These are phyloP conservation scores for Mucor racemosus DNA, from an alignment of 371 early-diverging fungal genomes.

Conservation along the genomic window DNA sequence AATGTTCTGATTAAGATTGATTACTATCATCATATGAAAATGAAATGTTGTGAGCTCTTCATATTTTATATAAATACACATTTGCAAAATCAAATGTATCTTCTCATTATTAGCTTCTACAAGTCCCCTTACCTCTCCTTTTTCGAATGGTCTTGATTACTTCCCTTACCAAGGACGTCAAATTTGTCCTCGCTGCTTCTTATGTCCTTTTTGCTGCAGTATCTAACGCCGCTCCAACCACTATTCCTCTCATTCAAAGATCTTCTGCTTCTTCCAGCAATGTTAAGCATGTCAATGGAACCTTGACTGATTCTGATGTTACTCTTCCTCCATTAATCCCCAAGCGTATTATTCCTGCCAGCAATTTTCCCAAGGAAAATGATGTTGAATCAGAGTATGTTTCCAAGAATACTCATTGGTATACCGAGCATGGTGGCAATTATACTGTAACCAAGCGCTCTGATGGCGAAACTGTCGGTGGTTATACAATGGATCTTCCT, in stretches of 20 bases:
- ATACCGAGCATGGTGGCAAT: conserved; percentile 5
- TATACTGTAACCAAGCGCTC: conserved; percentile 3
- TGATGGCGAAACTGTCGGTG: conserved; percentile 8
- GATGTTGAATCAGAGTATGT: conserved; percentile 8
- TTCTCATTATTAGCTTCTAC: background rate
- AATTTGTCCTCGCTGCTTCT: conserved; percentile 1
- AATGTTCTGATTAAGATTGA: no score
- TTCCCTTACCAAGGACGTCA: conserved; percentile 12
- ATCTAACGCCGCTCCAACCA: conserved; percentile 16
- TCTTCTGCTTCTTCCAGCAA: background rate
- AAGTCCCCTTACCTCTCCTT: background rate
- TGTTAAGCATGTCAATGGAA: background rate
- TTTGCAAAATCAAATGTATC: background rate
- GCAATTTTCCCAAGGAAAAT: background rate
- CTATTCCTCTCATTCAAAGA: background rate
- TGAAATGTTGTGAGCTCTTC: background rate
- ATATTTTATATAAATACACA: background rate
- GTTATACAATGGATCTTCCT: conserved; percentile 22
- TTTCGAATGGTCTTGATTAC: conserved; percentile 18
- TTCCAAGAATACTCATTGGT: conserved; percentile 16
- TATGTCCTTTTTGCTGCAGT: conserved; percentile 5
- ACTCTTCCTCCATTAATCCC: conserved; percentile 19
- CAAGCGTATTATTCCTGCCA: background rate
- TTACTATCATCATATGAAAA: background rate
- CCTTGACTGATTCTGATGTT: background rate